Conservation (phyloP, 75 land plant genomes). For the Selaginella tamariscina region DNA sequence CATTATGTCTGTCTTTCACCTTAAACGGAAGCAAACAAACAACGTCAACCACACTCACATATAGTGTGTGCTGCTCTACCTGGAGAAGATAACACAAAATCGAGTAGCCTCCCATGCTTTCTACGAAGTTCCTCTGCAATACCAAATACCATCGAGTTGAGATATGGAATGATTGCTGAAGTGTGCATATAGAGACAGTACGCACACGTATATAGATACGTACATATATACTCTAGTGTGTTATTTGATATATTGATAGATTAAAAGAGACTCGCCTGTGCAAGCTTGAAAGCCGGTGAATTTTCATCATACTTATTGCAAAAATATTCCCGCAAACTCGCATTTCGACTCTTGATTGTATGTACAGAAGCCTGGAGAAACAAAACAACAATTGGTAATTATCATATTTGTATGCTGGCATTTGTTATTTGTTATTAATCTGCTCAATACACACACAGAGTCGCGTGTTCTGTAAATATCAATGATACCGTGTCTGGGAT, state of each 20-base stretch:
- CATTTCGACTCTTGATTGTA: constrained; percentile 81
- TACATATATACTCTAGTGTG: too few species aligned
- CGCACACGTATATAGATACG: too few species aligned
- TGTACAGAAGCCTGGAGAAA: constrained; percentile 81
- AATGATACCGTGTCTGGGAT: constrained; percentile 86
- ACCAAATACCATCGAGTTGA: constrained; percentile 10
- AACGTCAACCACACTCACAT: neutral
- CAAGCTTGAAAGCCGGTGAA: constrained; percentile 81
- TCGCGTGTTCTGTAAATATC: neutral
- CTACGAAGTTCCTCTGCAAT: constrained; percentile 95
- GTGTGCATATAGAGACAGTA: too few species aligned
- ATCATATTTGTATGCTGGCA: neutral
- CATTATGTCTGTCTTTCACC: constrained; percentile 99
- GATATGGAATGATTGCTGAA: neutral
- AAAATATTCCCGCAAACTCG: constrained; percentile 85
- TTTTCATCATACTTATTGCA: constrained; percentile 80
- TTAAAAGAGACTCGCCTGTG: constrained; percentile 46
- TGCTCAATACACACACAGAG: neutral
- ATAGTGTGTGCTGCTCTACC: constrained; percentile 25
- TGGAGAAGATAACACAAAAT: constrained; percentile 89
- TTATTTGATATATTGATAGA: too few species aligned
- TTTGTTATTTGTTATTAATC: neutral
- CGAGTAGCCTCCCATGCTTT: constrained; percentile 99
- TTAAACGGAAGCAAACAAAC: neutral
- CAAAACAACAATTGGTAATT: neutral